These are phyloP conservation scores for Venturia effusa DNA, from an alignment of 2,329 filamentous ascomycete species.

Conservation along the genomic window DNA sequence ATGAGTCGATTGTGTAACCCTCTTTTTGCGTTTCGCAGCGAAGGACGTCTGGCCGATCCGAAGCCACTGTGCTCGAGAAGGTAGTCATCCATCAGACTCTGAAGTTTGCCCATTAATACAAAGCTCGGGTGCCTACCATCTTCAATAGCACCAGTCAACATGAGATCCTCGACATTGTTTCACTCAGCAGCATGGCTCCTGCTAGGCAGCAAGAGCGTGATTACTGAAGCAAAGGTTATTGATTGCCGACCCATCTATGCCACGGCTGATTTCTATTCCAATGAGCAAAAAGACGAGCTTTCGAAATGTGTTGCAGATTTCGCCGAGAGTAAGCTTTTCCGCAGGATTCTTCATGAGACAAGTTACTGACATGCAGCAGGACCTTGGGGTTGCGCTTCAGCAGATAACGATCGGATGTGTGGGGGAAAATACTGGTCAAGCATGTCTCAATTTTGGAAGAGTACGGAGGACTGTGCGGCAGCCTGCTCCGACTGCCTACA, in stretches of 20 bases:
- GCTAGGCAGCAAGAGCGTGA: not conserved
- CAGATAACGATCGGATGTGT: not conserved
- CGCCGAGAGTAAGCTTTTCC: not conserved
- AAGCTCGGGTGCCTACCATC: not conserved
- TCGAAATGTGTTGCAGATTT: not conserved
- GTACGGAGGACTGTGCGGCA: not conserved
- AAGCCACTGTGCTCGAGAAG: not conserved
- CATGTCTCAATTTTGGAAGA: not conserved
- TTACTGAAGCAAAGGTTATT: not conserved
- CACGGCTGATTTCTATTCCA: not conserved
- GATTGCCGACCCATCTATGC: not conserved
- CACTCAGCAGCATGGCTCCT: not conserved
- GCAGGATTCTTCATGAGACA: not conserved
- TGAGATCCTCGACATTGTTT: not conserved
- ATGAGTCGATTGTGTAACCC: not conserved
- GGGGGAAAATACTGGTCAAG: not conserved
- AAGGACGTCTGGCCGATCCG: not conserved
- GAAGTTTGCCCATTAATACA: not conserved
- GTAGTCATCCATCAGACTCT: not conserved
- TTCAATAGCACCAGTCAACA: not conserved
- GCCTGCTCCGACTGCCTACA: not conserved
- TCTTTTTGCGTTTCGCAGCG: not conserved
- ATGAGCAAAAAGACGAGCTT: not conserved
- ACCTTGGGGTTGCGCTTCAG: not conserved
- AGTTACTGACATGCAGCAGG: not conserved